Conservation (phyloP, 1,284 basidiomycete species). For the Earliella scabrosa region DNA sequence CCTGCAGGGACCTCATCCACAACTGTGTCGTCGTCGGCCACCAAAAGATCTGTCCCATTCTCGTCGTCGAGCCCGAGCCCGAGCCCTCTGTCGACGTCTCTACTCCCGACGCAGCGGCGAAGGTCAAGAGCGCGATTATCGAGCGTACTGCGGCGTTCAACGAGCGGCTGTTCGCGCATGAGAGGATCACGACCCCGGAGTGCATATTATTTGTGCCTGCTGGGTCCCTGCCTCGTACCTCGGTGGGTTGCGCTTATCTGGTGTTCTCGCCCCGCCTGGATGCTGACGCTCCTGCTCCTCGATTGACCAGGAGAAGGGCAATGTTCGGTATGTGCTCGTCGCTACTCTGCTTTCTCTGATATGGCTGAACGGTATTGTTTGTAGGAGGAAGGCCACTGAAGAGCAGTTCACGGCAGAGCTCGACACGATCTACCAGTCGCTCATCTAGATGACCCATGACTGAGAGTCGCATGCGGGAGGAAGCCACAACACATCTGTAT, state of each 20-base stretch:
- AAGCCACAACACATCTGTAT: too few species aligned
- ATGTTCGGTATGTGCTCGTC: conserved; percentile 13
- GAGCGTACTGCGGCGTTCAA: conserved; percentile 23
- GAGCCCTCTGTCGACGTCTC: not conserved
- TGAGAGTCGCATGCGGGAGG: too few species aligned
- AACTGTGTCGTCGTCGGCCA: conserved; percentile 32
- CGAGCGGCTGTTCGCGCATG: conserved; percentile 25
- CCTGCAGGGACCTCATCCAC: conserved; percentile 25
- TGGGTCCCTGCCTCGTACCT: conserved; percentile 22
- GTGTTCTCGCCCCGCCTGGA: not conserved
- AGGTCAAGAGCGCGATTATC: conserved; percentile 21
- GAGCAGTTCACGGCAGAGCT: conserved; percentile 5
- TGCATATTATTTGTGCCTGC: conserved; percentile 20
- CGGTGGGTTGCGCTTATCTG: conserved; percentile 9
- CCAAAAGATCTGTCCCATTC: conserved; percentile 23
- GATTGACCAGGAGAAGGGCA: conserved; percentile 22
- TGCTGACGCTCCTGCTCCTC: not conserved
- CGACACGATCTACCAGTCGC: conserved; percentile 6
- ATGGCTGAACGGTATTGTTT: too few species aligned
- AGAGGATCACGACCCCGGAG: conserved; percentile 21
- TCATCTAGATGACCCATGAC: not conserved
- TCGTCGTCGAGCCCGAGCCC: conserved; percentile 32
- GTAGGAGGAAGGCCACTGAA: conserved; percentile 22
- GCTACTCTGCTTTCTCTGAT: too few species aligned
- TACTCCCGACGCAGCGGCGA: not conserved